Evolutionary conservation across 164 flowering plant genomes (phyloP).

Genomic region (Cinnamomum chago): DNA sequence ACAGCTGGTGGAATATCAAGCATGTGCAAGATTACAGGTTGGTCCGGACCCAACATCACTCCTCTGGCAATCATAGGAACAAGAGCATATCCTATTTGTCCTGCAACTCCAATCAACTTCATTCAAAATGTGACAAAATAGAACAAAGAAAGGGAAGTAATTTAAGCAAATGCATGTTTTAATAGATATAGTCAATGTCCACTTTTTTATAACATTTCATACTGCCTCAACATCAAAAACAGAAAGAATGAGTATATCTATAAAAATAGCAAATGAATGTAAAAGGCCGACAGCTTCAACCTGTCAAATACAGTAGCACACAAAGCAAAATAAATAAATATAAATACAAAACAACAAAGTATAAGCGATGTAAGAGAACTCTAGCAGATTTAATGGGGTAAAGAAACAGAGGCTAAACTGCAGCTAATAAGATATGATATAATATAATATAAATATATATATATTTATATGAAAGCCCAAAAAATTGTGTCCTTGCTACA

Average conservation of each 20-base stretch:
- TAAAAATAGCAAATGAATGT: background rate
- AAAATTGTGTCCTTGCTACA: too few species aligned
- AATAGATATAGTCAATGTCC: too few species aligned
- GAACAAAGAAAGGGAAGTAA: background rate
- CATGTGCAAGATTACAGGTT: constrained; percentile 96
- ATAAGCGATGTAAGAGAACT: too few species aligned
- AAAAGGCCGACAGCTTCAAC: background rate
- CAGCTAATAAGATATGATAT: too few species aligned
- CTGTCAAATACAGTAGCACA: background rate
- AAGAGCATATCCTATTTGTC: constrained; percentile 97
- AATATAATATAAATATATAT: too few species aligned
- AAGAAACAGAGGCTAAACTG: too few species aligned
- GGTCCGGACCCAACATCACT: constrained; percentile 86
- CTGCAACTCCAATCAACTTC: constrained; percentile 32
- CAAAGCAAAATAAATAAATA: too few species aligned
- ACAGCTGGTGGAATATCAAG: constrained; percentile 94
- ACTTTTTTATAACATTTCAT: too few species aligned
- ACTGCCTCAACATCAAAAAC: background rate
- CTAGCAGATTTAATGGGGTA: too few species aligned
- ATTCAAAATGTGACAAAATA: background rate
- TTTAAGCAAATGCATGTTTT: background rate
- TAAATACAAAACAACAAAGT: too few species aligned
- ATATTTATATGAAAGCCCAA: too few species aligned
- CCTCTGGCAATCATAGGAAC: constrained; percentile 99
- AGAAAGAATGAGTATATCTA: background rate